Evolutionary conservation across 331 rosid genomes (phyloP), one percentile per base, ranked within the genome.

Genomic region (Telfairia occidentalis): DNA sequence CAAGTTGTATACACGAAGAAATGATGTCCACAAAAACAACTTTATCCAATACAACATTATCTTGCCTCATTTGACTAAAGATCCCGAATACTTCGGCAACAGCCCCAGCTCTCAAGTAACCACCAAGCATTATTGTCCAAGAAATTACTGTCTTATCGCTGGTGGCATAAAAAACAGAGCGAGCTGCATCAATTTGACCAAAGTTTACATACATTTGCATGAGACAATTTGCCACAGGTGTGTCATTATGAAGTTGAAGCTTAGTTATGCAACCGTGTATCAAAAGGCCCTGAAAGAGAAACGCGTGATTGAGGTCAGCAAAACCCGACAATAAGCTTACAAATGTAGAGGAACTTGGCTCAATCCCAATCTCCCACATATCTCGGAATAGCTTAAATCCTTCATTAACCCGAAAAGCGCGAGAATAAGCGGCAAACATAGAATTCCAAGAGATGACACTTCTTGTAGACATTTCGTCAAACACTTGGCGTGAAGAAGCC

Each of bases 51-150:
- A 48, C 80, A 48, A 71, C 19, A 40, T 46, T 76, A 72, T 61
- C 76, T 45, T 28, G 58, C 30, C 43, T 88, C 82, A 87, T 83
- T 82, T 85, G 84, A 29, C 78, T 81, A 58, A 87, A 87, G 30
- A 80, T 52, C 43, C 9, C 48, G 57, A 85, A 80, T 49, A 73
- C 85, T 82, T 87, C 81, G 0, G 9, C 67, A 32, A 57, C 38
- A 19, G 15, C 55, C 48, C 86, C 86, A 43, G 71, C 73, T 69
- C 67, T 84, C 69, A 82, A 83, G 81, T 82, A 85, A 57, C 84
- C 89, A 74, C 85, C 84, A 24, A 85, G 82, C 23, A 87, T 80
- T 75, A 83, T 80, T 35, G 91, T 83, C 91, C 91, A 87, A 52
- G 91, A 87, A 54, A 87, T 78, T 19, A 81, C 59, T 5, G 91